phyloP scores from a whole-genome alignment of 441 rosid species.

The Manihot esculenta region DNA sequence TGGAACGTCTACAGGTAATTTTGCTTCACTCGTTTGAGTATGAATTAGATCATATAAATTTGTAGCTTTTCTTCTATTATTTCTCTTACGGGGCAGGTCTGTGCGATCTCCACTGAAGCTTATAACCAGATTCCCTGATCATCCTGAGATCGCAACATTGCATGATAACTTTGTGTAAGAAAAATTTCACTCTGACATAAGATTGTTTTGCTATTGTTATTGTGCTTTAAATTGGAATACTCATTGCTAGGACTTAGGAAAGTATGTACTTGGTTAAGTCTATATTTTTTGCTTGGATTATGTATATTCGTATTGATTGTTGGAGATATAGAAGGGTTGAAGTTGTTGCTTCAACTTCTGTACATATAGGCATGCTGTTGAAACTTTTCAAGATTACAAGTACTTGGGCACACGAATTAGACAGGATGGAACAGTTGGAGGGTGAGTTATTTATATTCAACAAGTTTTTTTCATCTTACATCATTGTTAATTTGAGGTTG shows the following conservation, averaged over 20 bases:
- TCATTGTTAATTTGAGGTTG: not conserved
- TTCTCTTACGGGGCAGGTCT: constrained; percentile 50
- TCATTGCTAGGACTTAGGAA: too few species aligned
- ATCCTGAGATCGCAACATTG: constrained; percentile 86
- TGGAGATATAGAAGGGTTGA: not conserved
- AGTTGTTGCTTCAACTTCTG: constrained; percentile 12
- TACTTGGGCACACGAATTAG: constrained; percentile 82
- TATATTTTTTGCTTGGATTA: not conserved
- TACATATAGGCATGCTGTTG: constrained; percentile 61
- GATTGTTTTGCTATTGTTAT: too few species aligned
- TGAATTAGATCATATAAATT: not conserved
- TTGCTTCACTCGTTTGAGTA: not conserved
- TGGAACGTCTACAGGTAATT: constrained; percentile 91
- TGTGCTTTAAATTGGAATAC: too few species aligned
- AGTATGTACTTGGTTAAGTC: not conserved
- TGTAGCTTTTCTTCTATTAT: not conserved
- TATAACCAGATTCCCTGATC: constrained; percentile 65
- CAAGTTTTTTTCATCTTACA: constrained; percentile 2
- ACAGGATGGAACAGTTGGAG: constrained; percentile 89
- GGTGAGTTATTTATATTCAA: constrained; percentile 47
- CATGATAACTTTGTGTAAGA: constrained; percentile 91
- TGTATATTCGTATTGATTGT: not conserved
- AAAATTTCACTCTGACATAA: constrained; percentile 8
- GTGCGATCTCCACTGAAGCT: constrained; percentile 72
- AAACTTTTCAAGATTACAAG: constrained; percentile 69